Evolutionary conservation across 345 rosid genomes (phyloP).

Genomic region (Eucalyptus sp.): DNA sequence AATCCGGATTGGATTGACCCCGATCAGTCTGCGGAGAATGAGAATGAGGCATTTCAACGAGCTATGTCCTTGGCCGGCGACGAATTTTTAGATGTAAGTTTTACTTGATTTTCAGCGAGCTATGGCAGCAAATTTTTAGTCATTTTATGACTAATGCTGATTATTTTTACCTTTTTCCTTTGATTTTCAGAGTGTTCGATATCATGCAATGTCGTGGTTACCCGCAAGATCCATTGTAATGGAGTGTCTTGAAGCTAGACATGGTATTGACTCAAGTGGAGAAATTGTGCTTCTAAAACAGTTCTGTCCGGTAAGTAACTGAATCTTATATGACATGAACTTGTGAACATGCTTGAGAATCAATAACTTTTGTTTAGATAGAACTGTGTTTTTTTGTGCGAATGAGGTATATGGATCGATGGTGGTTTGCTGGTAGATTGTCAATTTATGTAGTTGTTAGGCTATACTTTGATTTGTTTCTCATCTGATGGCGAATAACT

Average conservation of each 20-base stretch:
- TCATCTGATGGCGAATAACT: neutral
- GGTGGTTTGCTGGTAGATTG: neutral
- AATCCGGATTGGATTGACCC: slow-evolving; percentile 90
- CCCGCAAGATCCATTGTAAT: slow-evolving; percentile 78
- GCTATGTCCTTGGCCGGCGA: slow-evolving; percentile 82
- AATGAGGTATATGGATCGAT: neutral
- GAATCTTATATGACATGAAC: neutral
- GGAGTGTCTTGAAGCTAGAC: slow-evolving; percentile 58
- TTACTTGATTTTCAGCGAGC: neutral
- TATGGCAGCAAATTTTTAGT: neutral
- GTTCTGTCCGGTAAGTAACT: slow-evolving; percentile 72
- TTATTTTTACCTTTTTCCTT: neutral
- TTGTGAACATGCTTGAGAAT: neutral
- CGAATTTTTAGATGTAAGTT: slow-evolving; percentile 71
- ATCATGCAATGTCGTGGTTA: slow-evolving; percentile 76
- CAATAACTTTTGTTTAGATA: neutral
- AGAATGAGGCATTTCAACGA: slow-evolving; percentile 68
- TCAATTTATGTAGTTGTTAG: neutral
- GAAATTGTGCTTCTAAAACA: slow-evolving; percentile 64
- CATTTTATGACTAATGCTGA: neutral
- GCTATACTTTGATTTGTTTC: neutral
- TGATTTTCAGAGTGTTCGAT: slow-evolving; percentile 50
- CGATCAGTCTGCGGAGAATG: slow-evolving; percentile 79
- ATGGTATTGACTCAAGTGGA: slow-evolving; percentile 57
- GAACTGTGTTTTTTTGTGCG: neutral